phyloP scores from a whole-genome alignment of 1,284 basidiomycete species.

The Sanguinoderma infundibulare region DNA sequence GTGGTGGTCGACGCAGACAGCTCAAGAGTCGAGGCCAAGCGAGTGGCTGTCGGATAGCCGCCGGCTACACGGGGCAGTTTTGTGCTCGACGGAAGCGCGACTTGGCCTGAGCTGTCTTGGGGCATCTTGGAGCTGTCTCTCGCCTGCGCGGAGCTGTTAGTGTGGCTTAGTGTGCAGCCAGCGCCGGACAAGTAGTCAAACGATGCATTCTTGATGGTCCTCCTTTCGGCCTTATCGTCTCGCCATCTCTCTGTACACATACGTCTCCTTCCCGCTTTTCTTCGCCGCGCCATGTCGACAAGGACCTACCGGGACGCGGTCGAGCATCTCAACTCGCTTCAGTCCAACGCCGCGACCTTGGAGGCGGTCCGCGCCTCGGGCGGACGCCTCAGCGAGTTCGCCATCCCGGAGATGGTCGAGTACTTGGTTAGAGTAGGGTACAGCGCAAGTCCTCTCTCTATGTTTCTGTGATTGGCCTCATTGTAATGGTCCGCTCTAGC shows the following conservation, averaged over 20 bases:
- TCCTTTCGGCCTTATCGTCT: conserved; percentile 16
- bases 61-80: conserved; percentile 1
- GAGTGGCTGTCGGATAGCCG: not conserved
- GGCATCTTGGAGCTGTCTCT: no score
- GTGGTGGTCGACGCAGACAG: not conserved
- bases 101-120: not conserved
- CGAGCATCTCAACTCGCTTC: conserved; percentile 87
- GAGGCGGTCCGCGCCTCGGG: conserved; percentile 85
- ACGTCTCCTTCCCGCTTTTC: conserved; percentile 1
- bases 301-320: conserved; percentile 83
- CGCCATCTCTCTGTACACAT: conserved; percentile 22
- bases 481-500: conserved; percentile 46
- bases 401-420: conserved; percentile 90
- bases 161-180: not conserved
- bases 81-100: not conserved
- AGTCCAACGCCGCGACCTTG: conserved; percentile 92
- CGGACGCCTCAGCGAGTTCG: conserved; percentile 68
- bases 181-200: not conserved
- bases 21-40: not conserved
- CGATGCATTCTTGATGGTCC: conserved; percentile 17
- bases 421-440: conserved; percentile 91
- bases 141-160: not conserved
- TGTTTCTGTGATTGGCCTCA: conserved; percentile 13
- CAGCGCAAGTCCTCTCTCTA: conserved; percentile 52
- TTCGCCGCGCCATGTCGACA: conserved; percentile 38